Percentiles rank a stretch among this genome's conserved stretches.
These are phyloP conservation scores for Arabidopsis hybrid DNA, from an alignment of 441 rosid species.

Conservation along the genomic window DNA sequence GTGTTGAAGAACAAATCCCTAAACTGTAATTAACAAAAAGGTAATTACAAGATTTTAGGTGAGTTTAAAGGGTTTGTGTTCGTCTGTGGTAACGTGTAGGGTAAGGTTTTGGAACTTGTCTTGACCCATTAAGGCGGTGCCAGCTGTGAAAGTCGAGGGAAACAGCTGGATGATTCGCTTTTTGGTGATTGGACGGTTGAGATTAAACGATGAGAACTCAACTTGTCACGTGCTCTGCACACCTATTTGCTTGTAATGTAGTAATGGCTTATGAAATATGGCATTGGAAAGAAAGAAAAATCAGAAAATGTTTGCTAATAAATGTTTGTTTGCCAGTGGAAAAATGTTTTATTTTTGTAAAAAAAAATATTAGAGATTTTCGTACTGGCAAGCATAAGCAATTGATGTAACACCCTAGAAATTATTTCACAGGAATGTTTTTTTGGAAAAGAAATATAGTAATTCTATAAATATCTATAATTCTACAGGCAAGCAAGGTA, in stretches of 20 bases:
- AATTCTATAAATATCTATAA: conserved; percentile 14
- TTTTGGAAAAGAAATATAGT: neutral
- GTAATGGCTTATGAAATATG: neutral
- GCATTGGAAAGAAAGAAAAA: neutral
- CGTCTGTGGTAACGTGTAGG: conserved; percentile 25
- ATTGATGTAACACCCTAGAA: no score
- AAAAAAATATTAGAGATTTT: neutral
- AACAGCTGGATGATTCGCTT: conserved; percentile 54
- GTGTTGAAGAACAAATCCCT: conserved; percentile 9
- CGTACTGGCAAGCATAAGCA: conserved; percentile 35
- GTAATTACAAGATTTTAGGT: conserved; percentile 1
- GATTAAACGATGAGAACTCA: conserved; percentile 37
- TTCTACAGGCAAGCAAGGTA: conserved; percentile 37
- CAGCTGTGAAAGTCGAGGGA: conserved; percentile 47
- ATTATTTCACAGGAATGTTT: conserved; percentile 33
- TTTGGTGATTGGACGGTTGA: conserved; percentile 25
- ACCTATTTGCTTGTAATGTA: conserved; percentile 23
- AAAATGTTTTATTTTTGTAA: neutral
- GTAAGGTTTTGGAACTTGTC: conserved; percentile 40
- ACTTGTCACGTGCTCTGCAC: conserved; percentile 47
- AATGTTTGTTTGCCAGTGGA: conserved; percentile 18
- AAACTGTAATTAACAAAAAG: conserved; percentile 15
- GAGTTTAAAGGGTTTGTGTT: neutral
- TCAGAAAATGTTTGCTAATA: conserved; percentile 35
- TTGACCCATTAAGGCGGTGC: conserved; percentile 48